Base-by-base conservation (phyloP, 2,329 filamentous ascomycete species). In the Phyllosticta ampelicida region DNA sequence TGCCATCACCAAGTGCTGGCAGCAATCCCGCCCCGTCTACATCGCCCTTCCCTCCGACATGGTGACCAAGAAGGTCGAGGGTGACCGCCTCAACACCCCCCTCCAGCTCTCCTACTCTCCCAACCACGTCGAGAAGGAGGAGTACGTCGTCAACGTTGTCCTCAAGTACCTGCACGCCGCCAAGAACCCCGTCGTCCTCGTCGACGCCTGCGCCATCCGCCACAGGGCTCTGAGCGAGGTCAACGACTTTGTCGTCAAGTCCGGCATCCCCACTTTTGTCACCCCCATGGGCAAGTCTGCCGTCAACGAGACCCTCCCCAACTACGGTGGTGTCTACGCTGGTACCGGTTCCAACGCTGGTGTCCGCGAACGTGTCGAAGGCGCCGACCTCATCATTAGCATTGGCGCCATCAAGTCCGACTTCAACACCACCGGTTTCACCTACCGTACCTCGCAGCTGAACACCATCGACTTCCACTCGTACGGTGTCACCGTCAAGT, bases 221-320 rank as follows among this genome's bases (percentile, higher is more conserved):
- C 87, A 94, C 67, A 79, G 85, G 49, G 86, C 87, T 16, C 71
- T 91, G 1, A 71, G 82, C 0, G 89, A 94, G 70, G 84, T 90
- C 18, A 83, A 88, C 64, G 80, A 82, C 8, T 76, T 96, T 16
- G 76, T 95, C 55, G 77, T 85, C 61, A 88, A 86, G 71, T 88
- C 88, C 0, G 78, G 82, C 3, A 76, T 95, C 8, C 90, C 90
- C 4, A 86, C 88, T 0, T 95, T 94, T 65, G 87, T 91, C n/a
- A 87, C 89, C 0, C 89, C 90, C 2, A 95, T 95, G 87, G 90
- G 90, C 52, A 95, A 95, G 74, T 83, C 89, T 18, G 87, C 87
- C 19, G 81, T 96, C 52, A 81, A 94, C 65, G 90, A 96, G 71
- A 81, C 80, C 1, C 79, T 87, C 52, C 76, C 80, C n/a, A 87